Evolutionary conservation across 1,284 basidiomycete species (phyloP).

Genomic region (Puccinia triticina): DNA sequence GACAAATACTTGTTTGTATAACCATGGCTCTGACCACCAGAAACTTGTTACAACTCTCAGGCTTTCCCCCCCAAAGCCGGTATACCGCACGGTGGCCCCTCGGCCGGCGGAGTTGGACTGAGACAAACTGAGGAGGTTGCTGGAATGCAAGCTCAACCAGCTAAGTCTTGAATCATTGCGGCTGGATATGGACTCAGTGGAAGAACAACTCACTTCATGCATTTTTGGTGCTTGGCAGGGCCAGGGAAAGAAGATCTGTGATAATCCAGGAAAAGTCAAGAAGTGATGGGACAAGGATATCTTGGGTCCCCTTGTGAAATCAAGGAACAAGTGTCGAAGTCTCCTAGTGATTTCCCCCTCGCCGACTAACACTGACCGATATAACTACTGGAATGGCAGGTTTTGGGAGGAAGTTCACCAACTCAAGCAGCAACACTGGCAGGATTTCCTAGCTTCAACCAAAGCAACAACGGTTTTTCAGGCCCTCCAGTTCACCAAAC

Average conservation of each 20-base stretch:
- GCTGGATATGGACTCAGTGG: no score
- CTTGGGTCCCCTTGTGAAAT: background rate
- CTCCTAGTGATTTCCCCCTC: background rate
- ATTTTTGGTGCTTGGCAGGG: no score
- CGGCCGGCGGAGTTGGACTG: no score
- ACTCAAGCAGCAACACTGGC: background rate
- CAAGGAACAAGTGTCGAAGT: background rate
- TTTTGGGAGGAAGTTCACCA: background rate
- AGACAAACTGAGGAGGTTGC: no score
- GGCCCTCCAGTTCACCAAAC: background rate
- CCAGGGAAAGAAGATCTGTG: no score
- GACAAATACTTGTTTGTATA: background rate
- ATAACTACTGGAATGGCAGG: no score
- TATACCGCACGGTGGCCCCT: no score
- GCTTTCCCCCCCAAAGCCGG: no score
- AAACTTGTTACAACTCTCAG: background rate
- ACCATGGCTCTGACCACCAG: conserved; percentile 10
- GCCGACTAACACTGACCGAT: background rate
- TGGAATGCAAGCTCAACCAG: no score
- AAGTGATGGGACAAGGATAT: conserved; percentile 20
- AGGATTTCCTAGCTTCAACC: background rate
- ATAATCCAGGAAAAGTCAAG: background rate
- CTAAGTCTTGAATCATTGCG: no score
- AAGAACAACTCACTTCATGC: no score
- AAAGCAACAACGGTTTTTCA: background rate